Conservation (phyloP, 805 yeast genomes). For the Debaryomyces maramus region DNA sequence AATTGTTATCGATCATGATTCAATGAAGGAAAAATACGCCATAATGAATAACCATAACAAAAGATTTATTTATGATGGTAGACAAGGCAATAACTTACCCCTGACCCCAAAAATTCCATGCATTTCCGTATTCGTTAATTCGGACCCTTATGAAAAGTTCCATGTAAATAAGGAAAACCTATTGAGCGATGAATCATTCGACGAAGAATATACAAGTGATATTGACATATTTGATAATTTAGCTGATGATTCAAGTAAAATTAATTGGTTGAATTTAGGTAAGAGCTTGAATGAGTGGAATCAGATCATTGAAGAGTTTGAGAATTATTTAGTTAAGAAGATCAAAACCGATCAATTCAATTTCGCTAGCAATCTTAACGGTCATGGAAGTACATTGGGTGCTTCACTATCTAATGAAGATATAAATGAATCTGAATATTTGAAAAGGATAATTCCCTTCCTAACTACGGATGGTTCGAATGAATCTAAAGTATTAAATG, state of each 20-base stretch:
- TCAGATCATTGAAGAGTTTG: slow-evolving; percentile 46
- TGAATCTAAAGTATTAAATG: slow-evolving; percentile 31
- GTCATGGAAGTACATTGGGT: slow-evolving; percentile 5
- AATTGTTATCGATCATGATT: slow-evolving; percentile 42
- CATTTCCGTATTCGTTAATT: slow-evolving; percentile 31
- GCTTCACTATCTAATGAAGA: slow-evolving; percentile 3
- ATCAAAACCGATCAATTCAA: slow-evolving; percentile 30
- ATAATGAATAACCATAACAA: slow-evolving; percentile 18
- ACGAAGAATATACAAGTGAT: slow-evolving; percentile 7
- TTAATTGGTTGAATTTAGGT: slow-evolving; percentile 39
- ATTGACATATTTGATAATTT: slow-evolving; percentile 3
- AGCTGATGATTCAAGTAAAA: slow-evolving; percentile 1
- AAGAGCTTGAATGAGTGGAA: slow-evolving; percentile 56
- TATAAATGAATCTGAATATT: slow-evolving; percentile 33
- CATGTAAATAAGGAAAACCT: slow-evolving; percentile 33
- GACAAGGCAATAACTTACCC: slow-evolving; percentile 15
- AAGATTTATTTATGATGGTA: not conserved
- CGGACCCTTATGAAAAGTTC: slow-evolving; percentile 30
- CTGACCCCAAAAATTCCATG: slow-evolving; percentile 27
- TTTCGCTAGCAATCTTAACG: slow-evolving; percentile 6
- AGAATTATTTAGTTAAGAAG: slow-evolving; percentile 33
- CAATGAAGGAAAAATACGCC: slow-evolving; percentile 32
- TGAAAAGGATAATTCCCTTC: slow-evolving; percentile 39
- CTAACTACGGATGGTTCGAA: slow-evolving; percentile 36
- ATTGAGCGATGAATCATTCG: slow-evolving; percentile 12